Conservation (phyloP, 805 yeast genomes). For the Kazachstania martiniae region DNA sequence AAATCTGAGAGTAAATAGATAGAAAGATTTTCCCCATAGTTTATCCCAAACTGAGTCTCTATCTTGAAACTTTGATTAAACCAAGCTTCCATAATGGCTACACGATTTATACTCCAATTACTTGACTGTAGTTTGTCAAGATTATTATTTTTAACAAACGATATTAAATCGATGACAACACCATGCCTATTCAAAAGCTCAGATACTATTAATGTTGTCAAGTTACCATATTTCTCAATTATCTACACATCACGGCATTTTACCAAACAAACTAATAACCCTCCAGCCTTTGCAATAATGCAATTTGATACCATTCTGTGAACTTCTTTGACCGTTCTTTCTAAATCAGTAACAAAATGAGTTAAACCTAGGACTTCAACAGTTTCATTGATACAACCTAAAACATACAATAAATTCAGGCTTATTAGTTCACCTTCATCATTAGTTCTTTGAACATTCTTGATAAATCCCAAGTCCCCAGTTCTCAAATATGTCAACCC, state of each 20-base stretch:
- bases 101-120: conserved; percentile 71
- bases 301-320: conserved; percentile 36
- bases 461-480: conserved; percentile 90
- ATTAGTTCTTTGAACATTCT: conserved; percentile 46
- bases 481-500: conserved; percentile 67
- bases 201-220: conserved; percentile 77
- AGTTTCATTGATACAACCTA: conserved; percentile 78
- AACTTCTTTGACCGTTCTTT: conserved; percentile 46
- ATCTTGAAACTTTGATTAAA: conserved; percentile 35
- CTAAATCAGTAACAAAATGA: conserved; percentile 84
- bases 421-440: conserved; percentile 30
- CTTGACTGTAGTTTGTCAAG: conserved; percentile 20
- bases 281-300: conserved; percentile 74
- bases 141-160: conserved; percentile 46
- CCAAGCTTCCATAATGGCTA: conserved; percentile 50
- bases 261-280: conserved; percentile 63
- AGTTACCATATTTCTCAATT: conserved; percentile 43
- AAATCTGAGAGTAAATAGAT: conserved; percentile 48
- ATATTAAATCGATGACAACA: conserved; percentile 70
- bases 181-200: conserved; percentile 73
- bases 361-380: conserved; percentile 86
- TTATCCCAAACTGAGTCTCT: conserved; percentile 41
- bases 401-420: conserved; percentile 70
- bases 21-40: conserved; percentile 57
- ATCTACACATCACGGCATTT: conserved; percentile 45